Evolutionary conservation across 75 land plant species (phyloP).

Genomic region (Pinus tabuliformis): DNA sequence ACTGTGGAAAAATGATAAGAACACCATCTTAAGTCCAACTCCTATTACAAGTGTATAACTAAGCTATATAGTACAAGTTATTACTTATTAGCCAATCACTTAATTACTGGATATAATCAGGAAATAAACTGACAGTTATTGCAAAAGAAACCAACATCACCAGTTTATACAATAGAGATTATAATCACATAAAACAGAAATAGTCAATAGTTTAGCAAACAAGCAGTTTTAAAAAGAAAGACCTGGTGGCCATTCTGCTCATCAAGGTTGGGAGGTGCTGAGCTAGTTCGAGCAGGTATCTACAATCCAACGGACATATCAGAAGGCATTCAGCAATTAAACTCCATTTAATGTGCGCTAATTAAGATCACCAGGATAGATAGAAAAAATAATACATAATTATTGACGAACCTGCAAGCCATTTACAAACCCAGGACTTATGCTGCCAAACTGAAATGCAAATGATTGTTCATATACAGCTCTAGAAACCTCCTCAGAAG

Average conservation of each 20-base stretch:
- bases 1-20: background rate
- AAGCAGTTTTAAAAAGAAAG: background rate
- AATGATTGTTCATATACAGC: conserved; percentile 9
- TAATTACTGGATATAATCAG: too few relatives aligned
- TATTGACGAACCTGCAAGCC: conserved; percentile 48
- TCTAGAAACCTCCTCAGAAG: conserved; percentile 4
- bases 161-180: background rate
- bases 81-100: too few relatives aligned
- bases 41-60: too few relatives aligned
- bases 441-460: conserved; percentile 66
- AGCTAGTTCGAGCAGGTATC: conserved; percentile 74
- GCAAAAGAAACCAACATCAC: conserved; percentile 33
- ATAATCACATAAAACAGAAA: background rate
- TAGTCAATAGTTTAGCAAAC: background rate
- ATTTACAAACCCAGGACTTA: conserved; percentile 56
- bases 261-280: conserved; percentile 95
- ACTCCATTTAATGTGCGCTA: too few relatives aligned
- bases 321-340: background rate
- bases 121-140: background rate
- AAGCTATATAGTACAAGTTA: too few relatives aligned
- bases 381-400: background rate
- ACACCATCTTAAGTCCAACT: too few relatives aligned
- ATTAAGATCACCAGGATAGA: background rate
- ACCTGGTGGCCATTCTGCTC: conserved; percentile 93
- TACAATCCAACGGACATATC: background rate